phyloP scores from a whole-genome alignment of 805 yeast genomes.

The Yarrowia bubula region DNA sequence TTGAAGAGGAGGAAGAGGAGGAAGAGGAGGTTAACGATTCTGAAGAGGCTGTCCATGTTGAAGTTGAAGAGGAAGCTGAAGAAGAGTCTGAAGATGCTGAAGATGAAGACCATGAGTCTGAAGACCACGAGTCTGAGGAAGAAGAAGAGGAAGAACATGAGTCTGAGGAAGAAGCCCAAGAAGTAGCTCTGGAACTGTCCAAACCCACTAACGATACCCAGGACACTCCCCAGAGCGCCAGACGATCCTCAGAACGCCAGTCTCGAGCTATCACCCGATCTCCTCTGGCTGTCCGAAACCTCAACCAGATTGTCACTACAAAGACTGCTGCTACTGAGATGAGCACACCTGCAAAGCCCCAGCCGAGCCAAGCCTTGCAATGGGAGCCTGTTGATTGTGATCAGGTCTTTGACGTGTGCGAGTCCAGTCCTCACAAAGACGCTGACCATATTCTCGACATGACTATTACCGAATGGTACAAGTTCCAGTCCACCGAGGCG shows the following conservation, averaged over 20 bases:
- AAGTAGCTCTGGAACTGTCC: not conserved
- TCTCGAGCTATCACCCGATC: constrained; percentile 8
- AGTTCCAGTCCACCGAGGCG: constrained; percentile 54
- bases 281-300: constrained; percentile 19
- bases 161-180: not conserved
- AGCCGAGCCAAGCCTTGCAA: not conserved
- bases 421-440: constrained; percentile 28
- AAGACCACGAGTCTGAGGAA: not conserved
- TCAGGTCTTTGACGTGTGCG: constrained; percentile 32
- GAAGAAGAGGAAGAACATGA: not conserved
- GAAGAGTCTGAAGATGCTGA: not conserved
- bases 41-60: not conserved
- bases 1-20: no score
- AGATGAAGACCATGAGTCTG: not conserved
- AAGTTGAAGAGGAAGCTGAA: not conserved
- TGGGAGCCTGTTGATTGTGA: constrained; percentile 38
- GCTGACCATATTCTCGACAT: constrained; percentile 55
- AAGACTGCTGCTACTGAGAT: not conserved
- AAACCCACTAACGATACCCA: constrained; percentile 4
- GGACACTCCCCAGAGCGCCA: not conserved
- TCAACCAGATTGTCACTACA: not conserved
- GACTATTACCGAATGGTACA: constrained; percentile 72
- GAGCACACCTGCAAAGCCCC: not conserved
- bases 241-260: not conserved
- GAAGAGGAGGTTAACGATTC: not conserved